phyloP scores from a whole-genome alignment of 2,329 filamentous ascomycete genomes.

The Davidsoniella virescens region DNA sequence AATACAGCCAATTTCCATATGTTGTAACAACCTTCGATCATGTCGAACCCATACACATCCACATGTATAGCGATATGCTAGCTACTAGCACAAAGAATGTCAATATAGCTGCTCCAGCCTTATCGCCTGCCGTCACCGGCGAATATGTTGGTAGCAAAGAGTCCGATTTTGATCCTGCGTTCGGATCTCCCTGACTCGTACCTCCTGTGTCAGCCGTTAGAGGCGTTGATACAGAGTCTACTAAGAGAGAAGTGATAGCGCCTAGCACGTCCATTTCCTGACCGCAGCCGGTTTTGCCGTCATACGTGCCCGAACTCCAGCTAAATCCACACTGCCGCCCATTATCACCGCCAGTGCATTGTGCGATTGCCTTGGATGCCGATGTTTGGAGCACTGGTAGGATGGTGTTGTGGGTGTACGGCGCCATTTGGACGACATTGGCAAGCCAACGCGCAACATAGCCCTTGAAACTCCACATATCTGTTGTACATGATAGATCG shows the following conservation, averaged over 20 bases:
- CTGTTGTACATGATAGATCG: constrained; percentile 38
- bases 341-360: constrained; percentile 34
- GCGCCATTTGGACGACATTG: constrained; percentile 35
- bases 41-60: constrained; percentile 9
- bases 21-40: background rate
- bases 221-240: constrained; percentile 25
- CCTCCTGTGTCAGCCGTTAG: constrained; percentile 34
- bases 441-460: constrained; percentile 42
- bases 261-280: constrained; percentile 44
- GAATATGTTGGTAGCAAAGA: constrained; percentile 19
- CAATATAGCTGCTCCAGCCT: constrained; percentile 31
- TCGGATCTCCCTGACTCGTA: constrained; percentile 29
- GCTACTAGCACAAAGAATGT: constrained; percentile 28
- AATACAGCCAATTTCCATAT: background rate
- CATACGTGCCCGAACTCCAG: constrained; percentile 35
- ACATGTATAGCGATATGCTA: background rate
- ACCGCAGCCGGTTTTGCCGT: constrained; percentile 39
- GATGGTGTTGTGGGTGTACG: constrained; percentile 34
- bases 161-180: constrained; percentile 25
- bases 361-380: constrained; percentile 35
- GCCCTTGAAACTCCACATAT: constrained; percentile 49
- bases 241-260: constrained; percentile 36
- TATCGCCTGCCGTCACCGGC: constrained; percentile 28
- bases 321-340: constrained; percentile 36
- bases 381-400: constrained; percentile 35